phyloP scores from a whole-genome alignment of 176 grass and related monocot genomes.

The Otatea glauca region DNA sequence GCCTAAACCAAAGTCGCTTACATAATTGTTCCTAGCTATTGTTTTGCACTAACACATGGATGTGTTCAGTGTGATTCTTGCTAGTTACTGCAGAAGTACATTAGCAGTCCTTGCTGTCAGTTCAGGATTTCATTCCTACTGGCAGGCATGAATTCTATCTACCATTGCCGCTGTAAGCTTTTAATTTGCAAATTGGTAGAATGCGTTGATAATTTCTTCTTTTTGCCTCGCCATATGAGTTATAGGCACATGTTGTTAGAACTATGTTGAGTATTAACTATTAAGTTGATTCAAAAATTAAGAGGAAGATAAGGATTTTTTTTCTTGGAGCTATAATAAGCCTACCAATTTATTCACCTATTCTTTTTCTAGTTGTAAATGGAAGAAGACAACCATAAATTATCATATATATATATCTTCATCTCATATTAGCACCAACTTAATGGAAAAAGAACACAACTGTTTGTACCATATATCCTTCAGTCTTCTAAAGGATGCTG shows the following conservation, averaged over 20 bases:
- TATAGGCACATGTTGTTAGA: not conserved
- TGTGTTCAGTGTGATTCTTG: constrained; percentile 6
- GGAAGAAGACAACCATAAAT: constrained; percentile 4
- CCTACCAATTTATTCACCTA: constrained; percentile 4
- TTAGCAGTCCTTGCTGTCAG: not conserved
- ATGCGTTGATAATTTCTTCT: constrained; percentile 25
- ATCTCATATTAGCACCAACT: not conserved
- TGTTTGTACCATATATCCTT: constrained; percentile 17
- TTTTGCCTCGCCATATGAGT: not conserved
- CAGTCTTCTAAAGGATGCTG: constrained; percentile 17
- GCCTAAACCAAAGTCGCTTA: not conserved
- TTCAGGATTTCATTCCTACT: constrained; percentile 18
- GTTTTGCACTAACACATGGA: constrained; percentile 5
- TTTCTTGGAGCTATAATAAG: constrained; percentile 12
- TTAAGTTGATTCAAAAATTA: not conserved
- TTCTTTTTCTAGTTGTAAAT: constrained; percentile 23
- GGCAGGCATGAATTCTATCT: constrained; percentile 27
- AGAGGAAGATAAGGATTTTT: not conserved
- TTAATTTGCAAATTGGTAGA: constrained; percentile 28
- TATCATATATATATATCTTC: not conserved
- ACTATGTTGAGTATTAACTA: not conserved
- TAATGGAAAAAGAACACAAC: constrained; percentile 20
- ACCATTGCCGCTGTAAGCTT: constrained; percentile 1
- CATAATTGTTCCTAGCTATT: constrained; percentile 2
- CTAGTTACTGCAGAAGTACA: not conserved